Evolutionary conservation across 2,329 filamentous ascomycete species (phyloP), one percentile per base, ranked within the genome.

Genomic region (Endoconidiophora polonica): DNA sequence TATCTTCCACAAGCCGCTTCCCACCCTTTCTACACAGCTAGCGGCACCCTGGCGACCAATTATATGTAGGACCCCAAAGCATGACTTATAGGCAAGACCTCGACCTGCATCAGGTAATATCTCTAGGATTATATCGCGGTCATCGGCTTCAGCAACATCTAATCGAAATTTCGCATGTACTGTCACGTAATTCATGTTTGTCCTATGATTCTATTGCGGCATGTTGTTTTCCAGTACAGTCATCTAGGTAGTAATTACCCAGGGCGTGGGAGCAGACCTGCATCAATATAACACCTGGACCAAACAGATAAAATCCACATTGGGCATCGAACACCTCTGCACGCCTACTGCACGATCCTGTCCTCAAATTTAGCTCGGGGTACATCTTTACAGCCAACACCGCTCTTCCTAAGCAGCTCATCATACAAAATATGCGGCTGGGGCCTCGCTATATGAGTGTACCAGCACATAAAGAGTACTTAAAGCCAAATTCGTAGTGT

Each of bases 231-330:
- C 24, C 43, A 16, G 22, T 46, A 46, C 38, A 18, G 44, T 42
- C 23, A 22, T 41, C 38, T 46, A 33, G 41, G n/a, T 38, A 41
- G 10, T 36, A 46, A 40, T 46, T 29, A 33, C 5, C 26, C 26
- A 33, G 26, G 26, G 26, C 37, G 43, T 50, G 43, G 43, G 48
- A 44, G 43, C 33, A 33, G 26, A 33, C n/a, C 14, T 50, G 48
- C 48, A 46, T 50, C 42, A 46, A 41, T 46, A 50, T 50, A 39
- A 43, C 43, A 50, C 45, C 36, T 29, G 43, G n/a, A 46, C 48
- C 48, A 50, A 50, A 41, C 44, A 49, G 41, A 41, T 24, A 46
- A 41, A 20, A 41, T 24, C 43, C 43, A 44, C 29, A 39, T 47
- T 52, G 44, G 49, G 45, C 44, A 47, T 47, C 43, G 39, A 52